phyloP scores from a whole-genome alignment of 1,284 basidiomycete species.

The Rugiboletus extremiorientalis region DNA sequence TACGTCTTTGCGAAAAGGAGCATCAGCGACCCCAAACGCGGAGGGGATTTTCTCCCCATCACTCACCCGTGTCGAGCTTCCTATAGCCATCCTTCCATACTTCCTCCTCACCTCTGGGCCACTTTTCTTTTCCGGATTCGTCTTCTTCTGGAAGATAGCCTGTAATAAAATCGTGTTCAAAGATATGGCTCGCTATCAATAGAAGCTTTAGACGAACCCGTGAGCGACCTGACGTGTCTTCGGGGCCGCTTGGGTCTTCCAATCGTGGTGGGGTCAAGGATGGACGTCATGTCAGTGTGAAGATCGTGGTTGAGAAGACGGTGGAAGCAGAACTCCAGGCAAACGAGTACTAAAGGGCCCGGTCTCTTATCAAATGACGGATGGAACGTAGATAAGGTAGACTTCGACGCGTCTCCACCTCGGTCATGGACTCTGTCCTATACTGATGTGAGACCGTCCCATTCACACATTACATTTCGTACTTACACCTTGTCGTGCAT shows the following conservation, averaged over 20 bases:
- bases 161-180: conserved; percentile 28
- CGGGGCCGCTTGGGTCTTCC: conserved; percentile 58
- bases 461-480: too few relatives aligned
- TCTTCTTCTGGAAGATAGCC: conserved; percentile 77
- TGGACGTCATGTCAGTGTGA: conserved; percentile 42
- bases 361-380: too few relatives aligned
- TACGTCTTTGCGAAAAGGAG: conserved; percentile 45
- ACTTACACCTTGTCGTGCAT: too few relatives aligned
- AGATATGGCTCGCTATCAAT: neutral
- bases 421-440: too few relatives aligned
- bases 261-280: conserved; percentile 64
- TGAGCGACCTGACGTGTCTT: conserved; percentile 72
- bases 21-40: neutral
- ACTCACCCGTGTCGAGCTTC: conserved; percentile 55
- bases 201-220: conserved; percentile 43
- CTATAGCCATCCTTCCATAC: conserved; percentile 74
- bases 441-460: too few relatives aligned
- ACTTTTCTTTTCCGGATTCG: conserved; percentile 73
- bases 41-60: neutral
- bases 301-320: neutral
- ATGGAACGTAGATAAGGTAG: too few relatives aligned
- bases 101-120: conserved; percentile 82
- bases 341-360: too few relatives aligned
- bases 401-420: too few relatives aligned
- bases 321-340: neutral